A percentile compares a stretch with the other conserved stretches of the same genome.
Evolutionary conservation across 2,329 filamentous ascomycete genomes (phyloP).

Genomic region (Fusarium sp.): DNA sequence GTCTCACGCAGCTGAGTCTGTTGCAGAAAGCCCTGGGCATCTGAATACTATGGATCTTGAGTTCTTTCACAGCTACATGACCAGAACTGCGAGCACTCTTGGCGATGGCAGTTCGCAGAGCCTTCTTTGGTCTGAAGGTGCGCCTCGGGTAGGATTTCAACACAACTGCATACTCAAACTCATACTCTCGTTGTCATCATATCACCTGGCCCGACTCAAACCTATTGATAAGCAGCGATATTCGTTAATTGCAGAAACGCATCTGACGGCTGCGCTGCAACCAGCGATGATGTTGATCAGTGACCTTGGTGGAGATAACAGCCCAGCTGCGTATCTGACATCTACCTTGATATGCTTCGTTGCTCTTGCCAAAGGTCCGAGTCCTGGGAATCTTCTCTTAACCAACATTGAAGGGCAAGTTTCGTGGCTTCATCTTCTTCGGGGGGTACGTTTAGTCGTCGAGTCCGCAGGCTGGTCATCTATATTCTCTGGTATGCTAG

Average conservation of each 20-base stretch:
- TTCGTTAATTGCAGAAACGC: not conserved
- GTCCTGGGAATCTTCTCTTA: not conserved
- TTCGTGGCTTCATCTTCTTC: not conserved
- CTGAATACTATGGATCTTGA: not conserved
- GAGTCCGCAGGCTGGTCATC: not conserved
- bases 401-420: not conserved
- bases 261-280: not conserved
- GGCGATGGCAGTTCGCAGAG: not conserved
- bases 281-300: not conserved
- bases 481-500: not conserved
- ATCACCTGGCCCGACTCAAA: not conserved
- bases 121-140: not conserved
- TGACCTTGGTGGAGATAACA: not conserved
- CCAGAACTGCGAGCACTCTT: not conserved
- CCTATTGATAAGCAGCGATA: not conserved
- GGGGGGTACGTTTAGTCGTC: not conserved
- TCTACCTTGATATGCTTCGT: not conserved
- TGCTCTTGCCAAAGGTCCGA: not conserved
- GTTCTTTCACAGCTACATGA: not conserved
- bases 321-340: not conserved
- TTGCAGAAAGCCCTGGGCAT: not conserved
- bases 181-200: not conserved
- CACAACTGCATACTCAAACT: not conserved
- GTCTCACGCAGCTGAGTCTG: not conserved
- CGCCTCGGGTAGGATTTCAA: not conserved